Conservation (phyloP, 2,329 filamentous ascomycete species). For the Phialophora tarda region DNA sequence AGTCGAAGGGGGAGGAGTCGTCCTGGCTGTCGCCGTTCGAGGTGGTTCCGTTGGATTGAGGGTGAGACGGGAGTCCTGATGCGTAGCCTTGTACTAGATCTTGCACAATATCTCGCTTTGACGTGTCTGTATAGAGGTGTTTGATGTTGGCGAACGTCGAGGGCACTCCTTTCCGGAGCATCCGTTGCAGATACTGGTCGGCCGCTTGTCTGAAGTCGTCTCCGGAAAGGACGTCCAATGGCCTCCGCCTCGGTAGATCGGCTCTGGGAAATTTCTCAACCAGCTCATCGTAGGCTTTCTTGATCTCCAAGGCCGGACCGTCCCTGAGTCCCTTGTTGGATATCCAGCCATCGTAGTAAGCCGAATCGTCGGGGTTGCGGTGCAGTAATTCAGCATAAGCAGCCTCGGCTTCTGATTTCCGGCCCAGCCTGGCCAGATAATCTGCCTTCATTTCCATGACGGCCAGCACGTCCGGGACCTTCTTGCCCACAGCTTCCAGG, state of each 20-base stretch:
- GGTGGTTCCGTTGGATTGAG: conserved; percentile 57
- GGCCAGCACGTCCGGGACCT: conserved; percentile 80
- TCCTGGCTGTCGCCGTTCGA: conserved; percentile 58
- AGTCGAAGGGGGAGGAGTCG: conserved; percentile 65
- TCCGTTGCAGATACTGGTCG: conserved; percentile 77
- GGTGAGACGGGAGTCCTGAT: conserved; percentile 54
- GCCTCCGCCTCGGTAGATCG: conserved; percentile 84
- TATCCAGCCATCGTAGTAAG: conserved; percentile 81
- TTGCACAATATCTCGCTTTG: conserved; percentile 78
- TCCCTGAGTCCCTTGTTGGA: conserved; percentile 68
- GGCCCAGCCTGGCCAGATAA: conserved; percentile 78
- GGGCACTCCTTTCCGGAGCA: conserved; percentile 90
- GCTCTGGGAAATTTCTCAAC: conserved; percentile 79
- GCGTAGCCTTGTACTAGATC: conserved; percentile 80
- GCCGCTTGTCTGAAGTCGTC: conserved; percentile 80
- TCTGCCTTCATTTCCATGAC: conserved; percentile 84
- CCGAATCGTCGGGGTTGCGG: conserved; percentile 83
- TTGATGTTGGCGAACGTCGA: conserved; percentile 98
- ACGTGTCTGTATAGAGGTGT: conserved; percentile 78
- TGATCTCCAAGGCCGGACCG: conserved; percentile 67
- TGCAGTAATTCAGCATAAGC: conserved; percentile 82
- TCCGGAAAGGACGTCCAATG: conserved; percentile 84
- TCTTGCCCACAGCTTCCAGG: conserved; percentile 75
- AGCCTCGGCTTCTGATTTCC: conserved; percentile 77
- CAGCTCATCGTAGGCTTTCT: conserved; percentile 80